Base-by-base conservation (phyloP, 176 grass and related monocot genomes). In the Raddia distichophylla region DNA sequence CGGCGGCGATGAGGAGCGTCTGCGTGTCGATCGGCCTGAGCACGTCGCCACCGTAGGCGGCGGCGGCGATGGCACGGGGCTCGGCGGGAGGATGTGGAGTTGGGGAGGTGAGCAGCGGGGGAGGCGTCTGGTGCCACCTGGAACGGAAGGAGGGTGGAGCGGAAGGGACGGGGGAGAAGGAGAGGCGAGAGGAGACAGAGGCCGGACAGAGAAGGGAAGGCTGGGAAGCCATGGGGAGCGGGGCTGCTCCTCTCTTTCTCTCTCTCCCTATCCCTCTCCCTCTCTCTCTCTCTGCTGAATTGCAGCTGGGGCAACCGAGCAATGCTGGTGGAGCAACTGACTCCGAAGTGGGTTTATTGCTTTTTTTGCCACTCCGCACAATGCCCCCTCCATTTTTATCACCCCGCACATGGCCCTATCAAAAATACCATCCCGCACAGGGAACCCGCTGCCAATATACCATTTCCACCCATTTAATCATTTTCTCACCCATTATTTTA, bases 11-110 rank as follows among this genome's bases (percentile, higher is more conserved):
- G 80, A 97, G 69, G 64, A 97, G 80, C 9, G 91, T 97, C 74
- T 97, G 94, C n/a, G 91, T 97, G 80, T 97, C 94, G 62, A 87
- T 19, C 5, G 91, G 90, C 67, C 83, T 86, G 35, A 86, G 62
- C 37, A 66, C 18, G 59, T 18, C 83, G 16, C 86, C 82, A 15
- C 87, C 56, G 78, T 89, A 91, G 43, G 83, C 15, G 44, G 60
- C 49, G 64, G 60, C 49, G 64, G 65, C 42, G 59, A 51, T 35
- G 59, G 45, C 60, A 42, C 32, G 76, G 51, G 54, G 75, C 78
- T 67, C 71, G 17, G 69, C 71, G 66, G 90, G 9, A 60, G 75
- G 60, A 40, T 40, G 37, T 20, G 68, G 4, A 60, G 15, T 2
- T 8, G 49, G 11, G 11, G 55, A 80, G 18, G 78, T 5, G 54